Evolutionary conservation across 371 early-diverging fungal species (phyloP).

Genomic region (Batkoa obscura): DNA sequence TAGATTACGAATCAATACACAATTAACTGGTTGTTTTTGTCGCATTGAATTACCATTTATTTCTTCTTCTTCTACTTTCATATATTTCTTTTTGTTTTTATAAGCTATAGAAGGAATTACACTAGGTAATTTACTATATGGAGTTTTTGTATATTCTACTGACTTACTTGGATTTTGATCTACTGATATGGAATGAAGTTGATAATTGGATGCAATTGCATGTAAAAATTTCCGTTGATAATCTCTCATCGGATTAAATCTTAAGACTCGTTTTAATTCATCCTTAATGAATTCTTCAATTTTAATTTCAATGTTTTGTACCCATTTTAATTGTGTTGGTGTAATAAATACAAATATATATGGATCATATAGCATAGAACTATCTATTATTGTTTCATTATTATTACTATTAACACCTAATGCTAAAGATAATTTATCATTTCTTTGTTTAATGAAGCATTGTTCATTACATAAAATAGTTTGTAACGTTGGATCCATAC

Average conservation of each 20-base stretch:
- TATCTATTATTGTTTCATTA: background rate
- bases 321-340: slow-evolving; percentile 19
- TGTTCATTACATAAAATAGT: slow-evolving; percentile 40
- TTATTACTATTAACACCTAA: slow-evolving; percentile 9
- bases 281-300: slow-evolving; percentile 39
- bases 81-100: background rate
- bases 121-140: background rate
- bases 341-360: slow-evolving; percentile 6
- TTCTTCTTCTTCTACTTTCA: background rate
- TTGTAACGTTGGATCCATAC: background rate
- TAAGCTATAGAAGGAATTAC: background rate
- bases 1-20: background rate
- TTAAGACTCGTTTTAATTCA: slow-evolving; percentile 18
- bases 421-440: slow-evolving; percentile 45
- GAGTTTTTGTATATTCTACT: slow-evolving; percentile 4
- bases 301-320: slow-evolving; percentile 33
- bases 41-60: background rate
- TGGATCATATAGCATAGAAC: slow-evolving; percentile 6
- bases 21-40: background rate
- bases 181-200: background rate
- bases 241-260: slow-evolving; percentile 45
- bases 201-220: background rate
- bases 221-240: slow-evolving; percentile 30
- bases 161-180: background rate
- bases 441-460: slow-evolving; percentile 50